Evolutionary conservation across 257 asterid genomes (phyloP).

Genomic region (Fraxinus quadrangulata): DNA sequence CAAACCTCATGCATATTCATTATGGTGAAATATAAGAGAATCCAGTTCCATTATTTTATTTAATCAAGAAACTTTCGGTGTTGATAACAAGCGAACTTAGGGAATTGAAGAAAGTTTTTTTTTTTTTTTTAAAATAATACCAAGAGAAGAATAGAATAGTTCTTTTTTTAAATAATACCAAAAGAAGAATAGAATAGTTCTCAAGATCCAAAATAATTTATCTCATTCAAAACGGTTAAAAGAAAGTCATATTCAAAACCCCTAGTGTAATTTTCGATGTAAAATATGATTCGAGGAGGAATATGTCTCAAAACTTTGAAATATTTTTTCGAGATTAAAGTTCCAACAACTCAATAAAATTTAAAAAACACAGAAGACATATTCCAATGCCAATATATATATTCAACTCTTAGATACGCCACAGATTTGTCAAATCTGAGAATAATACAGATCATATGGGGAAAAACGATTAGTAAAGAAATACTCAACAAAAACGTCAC

Average conservation of each 20-base stretch:
- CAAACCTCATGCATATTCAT: background rate
- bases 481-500: no score
- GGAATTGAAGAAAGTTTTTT: no score
- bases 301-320: background rate
- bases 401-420: background rate
- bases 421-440: conserved; percentile 19
- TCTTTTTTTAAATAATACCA: no score
- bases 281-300: background rate
- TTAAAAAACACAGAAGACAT: background rate
- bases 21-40: background rate
- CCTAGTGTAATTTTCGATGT: background rate
- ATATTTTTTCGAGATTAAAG: background rate
- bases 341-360: background rate
- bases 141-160: no score
- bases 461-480: background rate
- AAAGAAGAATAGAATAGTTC: no score
- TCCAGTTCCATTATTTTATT: background rate
- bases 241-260: no score
- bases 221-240: no score
- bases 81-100: no score
- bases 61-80: background rate
- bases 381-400: no score
- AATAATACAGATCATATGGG: conserved; percentile 17
- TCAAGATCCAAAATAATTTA: no score
- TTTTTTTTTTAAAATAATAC: no score